Conservation (phyloP, 2,329 filamentous ascomycete genomes). For the Lasiodiplodia sp. region DNA sequence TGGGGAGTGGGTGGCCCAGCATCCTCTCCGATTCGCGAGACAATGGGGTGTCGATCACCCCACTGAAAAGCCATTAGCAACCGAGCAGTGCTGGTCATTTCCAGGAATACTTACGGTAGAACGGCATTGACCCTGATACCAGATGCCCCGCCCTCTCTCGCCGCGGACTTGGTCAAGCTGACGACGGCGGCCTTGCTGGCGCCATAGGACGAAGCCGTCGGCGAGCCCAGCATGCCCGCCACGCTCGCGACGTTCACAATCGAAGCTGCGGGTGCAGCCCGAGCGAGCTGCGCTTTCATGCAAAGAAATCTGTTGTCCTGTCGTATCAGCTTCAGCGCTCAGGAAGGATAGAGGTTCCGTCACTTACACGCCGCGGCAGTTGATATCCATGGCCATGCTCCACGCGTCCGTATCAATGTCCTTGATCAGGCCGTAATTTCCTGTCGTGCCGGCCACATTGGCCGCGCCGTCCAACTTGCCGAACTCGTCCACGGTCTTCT, state of each 20-base stretch:
- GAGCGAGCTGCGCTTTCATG: neutral
- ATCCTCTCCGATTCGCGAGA: neutral
- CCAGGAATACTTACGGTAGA: slow-evolving; percentile 30
- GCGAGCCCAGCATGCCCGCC: slow-evolving; percentile 37
- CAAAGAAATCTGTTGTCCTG: neutral
- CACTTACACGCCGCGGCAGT: slow-evolving; percentile 30
- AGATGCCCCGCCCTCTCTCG: slow-evolving; percentile 37
- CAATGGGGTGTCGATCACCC: neutral
- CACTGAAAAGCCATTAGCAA: neutral
- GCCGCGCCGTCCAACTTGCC: neutral
- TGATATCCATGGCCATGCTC: slow-evolving; percentile 28
- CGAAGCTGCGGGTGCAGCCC: neutral
- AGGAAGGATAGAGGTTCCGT: no score
- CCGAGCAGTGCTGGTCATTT: neutral
- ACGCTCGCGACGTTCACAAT: slow-evolving; percentile 34
- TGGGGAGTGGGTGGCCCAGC: neutral
- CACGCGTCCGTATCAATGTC: neutral
- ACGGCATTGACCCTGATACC: slow-evolving; percentile 35
- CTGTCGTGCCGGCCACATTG: neutral
- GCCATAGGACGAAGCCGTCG: slow-evolving; percentile 38
- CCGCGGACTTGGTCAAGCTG: slow-evolving; percentile 42
- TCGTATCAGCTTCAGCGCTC: no score
- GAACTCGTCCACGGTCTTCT: neutral
- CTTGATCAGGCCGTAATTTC: neutral
- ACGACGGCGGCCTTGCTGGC: slow-evolving; percentile 45